Conservation (phyloP, 2,329 filamentous ascomycete species). For the Curvularia verruculosa region DNA sequence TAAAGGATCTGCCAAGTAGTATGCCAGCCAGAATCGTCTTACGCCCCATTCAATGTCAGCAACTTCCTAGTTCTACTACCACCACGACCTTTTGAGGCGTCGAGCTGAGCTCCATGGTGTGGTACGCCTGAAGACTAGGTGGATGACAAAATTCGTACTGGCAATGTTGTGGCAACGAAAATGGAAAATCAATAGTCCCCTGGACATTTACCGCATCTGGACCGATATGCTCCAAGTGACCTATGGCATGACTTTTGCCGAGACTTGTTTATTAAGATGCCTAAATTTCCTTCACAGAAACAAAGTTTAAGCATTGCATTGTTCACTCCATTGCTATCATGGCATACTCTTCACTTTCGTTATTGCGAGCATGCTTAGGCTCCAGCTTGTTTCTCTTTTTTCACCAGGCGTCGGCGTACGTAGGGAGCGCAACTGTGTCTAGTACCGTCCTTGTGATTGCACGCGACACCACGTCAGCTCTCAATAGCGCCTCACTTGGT, state of each 20-base stretch:
- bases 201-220: slow-evolving; percentile 35
- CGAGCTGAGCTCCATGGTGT: slow-evolving; percentile 19
- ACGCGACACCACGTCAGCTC: slow-evolving; percentile 57
- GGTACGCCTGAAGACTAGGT: slow-evolving; percentile 24
- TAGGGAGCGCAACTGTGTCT: slow-evolving; percentile 38
- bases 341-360: slow-evolving; percentile 32
- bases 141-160: slow-evolving; percentile 5
- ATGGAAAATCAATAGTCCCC: slow-evolving; percentile 41
- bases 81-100: slow-evolving; percentile 18
- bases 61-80: slow-evolving; percentile 24
- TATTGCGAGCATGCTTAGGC: slow-evolving; percentile 33
- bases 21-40: slow-evolving; percentile 16
- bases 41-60: slow-evolving; percentile 23
- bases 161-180: slow-evolving; percentile 14
- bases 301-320: slow-evolving; percentile 22
- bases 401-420: slow-evolving; percentile 25
- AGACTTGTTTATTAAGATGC: slow-evolving; percentile 42
- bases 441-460: slow-evolving; percentile 64
- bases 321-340: slow-evolving; percentile 29
- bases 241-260: slow-evolving; percentile 39
- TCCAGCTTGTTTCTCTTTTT: slow-evolving; percentile 31
- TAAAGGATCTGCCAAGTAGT: slow-evolving; percentile 32
- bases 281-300: slow-evolving; percentile 34
- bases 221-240: slow-evolving; percentile 27
- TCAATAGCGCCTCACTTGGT: slow-evolving; percentile 59